Percentiles rank a stretch among this genome's conserved stretches.
phyloP scores from a whole-genome alignment of 441 rosid species.

The Gossypium lobatum region DNA sequence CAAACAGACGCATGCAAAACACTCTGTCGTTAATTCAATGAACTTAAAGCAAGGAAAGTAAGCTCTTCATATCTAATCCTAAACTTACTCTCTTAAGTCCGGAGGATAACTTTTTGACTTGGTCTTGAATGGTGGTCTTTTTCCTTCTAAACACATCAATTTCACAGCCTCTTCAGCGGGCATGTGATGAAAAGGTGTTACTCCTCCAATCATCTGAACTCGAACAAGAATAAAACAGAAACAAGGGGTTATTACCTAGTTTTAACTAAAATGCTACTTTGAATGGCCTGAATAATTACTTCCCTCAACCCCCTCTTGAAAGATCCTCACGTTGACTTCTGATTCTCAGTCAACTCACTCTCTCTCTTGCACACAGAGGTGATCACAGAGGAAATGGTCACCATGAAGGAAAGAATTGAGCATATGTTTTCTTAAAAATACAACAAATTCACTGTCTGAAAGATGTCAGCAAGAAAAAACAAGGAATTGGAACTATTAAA shows the following conservation, averaged over 20 bases:
- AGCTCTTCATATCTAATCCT: neutral
- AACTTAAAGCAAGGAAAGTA: neutral
- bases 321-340: neutral
- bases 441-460: neutral
- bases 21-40: neutral
- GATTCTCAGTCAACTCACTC: neutral
- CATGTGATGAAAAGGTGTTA: constrained; percentile 71
- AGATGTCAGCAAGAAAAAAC: neutral
- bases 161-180: constrained; percentile 64
- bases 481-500: neutral
- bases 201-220: constrained; percentile 85
- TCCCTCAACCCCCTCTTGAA: neutral
- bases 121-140: constrained; percentile 68
- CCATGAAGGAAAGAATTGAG: neutral
- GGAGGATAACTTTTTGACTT: constrained; percentile 67
- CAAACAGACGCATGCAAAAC: neutral
- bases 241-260: neutral
- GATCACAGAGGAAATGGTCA: neutral
- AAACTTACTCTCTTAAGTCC: constrained; percentile 76
- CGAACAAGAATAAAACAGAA: constrained; percentile 12
- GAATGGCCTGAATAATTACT: neutral
- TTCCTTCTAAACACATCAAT: constrained; percentile 63
- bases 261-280: neutral
- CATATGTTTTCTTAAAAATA: neutral
- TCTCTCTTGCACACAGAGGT: neutral